Base-by-base conservation (phyloP, 768 basidiomycete species). In the Lentinula boryana region DNA sequence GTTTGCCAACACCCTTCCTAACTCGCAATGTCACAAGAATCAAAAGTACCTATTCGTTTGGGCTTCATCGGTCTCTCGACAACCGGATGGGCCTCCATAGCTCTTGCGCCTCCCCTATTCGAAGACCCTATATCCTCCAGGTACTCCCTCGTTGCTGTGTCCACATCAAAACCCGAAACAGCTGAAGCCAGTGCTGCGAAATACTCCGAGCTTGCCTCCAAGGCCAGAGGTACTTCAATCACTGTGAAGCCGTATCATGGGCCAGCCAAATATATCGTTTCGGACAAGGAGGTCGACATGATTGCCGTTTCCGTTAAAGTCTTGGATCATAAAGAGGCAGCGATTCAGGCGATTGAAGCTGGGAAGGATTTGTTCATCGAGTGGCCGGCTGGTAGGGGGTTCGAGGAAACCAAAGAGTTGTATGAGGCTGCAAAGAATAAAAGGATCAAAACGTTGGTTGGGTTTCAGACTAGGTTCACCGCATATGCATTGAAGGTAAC, bases 341-440 rank as follows among this genome's bases (percentile, higher is more conserved):
- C 71, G 5, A n/a, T 70, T 38, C 71, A 74, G 15, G 71, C 67
- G 4, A 71, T 79, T 46, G 71, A 69, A 23, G 72, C 72, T 32
- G 74, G 73, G 23, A 79, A 78, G 63, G 62, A 72, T 40, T 61
- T 77, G 35, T 78, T 76, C 56, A 58, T 77, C 7, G 77, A 79
- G 63, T 79, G 76, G 75, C 76, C 78, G 3, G 72, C 67, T 13
- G 78, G 75, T 1, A 64, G 49, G 27, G 66, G 55, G 8, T 43
- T 73, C 10, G 56, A 66, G 35, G 74, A 79, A 64, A 73, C 74
- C n/a, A 27, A 44, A 12, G 72, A 74, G 60, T 65, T 79, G 3
- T 74, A 74, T 4, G 67, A 71, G 18, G 66, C 67, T 1, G 77
- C 73, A 0, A 67, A 63, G 33, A 57, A 44, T 48, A 69, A 70